These are phyloP conservation scores for Xylaria sp. DNA, from an alignment of 2,329 filamentous ascomycete species.

Conservation along the genomic window DNA sequence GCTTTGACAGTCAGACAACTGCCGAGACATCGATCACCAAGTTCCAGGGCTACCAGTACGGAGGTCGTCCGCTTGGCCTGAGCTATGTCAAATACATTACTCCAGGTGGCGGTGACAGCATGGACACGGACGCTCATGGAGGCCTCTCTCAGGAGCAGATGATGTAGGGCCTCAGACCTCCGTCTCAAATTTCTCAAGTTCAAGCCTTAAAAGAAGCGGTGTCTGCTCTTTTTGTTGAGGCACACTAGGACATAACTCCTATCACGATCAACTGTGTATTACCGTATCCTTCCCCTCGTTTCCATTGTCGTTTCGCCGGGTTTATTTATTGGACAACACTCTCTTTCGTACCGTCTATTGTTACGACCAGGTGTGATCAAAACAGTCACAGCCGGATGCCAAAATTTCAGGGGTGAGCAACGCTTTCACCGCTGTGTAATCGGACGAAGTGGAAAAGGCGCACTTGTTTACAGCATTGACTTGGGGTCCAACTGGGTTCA, in stretches of 20 bases:
- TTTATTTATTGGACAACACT: conserved; percentile 15
- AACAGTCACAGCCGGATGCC: conserved; percentile 15
- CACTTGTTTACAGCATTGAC: conserved; percentile 33
- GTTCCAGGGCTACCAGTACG: conserved; percentile 98
- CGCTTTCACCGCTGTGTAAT: conserved; percentile 31
- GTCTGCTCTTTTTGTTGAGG: background rate
- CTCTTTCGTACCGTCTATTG: background rate
- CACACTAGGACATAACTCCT: background rate
- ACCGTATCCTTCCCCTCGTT: conserved; percentile 22
- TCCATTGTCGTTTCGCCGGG: conserved; percentile 12
- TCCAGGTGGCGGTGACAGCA: conserved; percentile 72
- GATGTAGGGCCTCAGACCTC: conserved; percentile 68
- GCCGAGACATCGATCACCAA: conserved; percentile 95
- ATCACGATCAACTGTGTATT: conserved; percentile 29
- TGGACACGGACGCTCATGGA: conserved; percentile 82
- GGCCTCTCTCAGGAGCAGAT: conserved; percentile 97
- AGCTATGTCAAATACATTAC: conserved; percentile 94
- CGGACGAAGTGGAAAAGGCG: conserved; percentile 34
- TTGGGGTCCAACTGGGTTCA: conserved; percentile 25
- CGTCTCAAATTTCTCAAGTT: background rate
- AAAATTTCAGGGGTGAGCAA: conserved; percentile 20
- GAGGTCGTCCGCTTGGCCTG: conserved; percentile 90
- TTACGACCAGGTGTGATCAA: conserved; percentile 5
- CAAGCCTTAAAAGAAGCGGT: background rate
- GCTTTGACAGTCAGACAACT: conserved; percentile 84